Evolutionary conservation across 1,284 basidiomycete genomes (phyloP).

Genomic region (Ganoderma sp.): DNA sequence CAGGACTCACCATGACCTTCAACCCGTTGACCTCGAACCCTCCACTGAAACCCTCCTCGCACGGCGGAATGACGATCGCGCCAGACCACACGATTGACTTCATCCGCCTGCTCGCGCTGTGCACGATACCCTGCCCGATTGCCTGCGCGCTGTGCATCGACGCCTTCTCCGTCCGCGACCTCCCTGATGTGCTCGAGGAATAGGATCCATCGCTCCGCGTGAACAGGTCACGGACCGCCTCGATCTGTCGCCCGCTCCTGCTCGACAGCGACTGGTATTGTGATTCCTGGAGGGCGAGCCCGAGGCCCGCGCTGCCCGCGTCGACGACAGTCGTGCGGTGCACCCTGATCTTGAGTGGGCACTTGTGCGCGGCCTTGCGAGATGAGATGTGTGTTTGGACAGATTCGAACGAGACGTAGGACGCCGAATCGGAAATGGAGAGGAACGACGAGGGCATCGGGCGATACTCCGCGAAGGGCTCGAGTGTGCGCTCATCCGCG

Average conservation of each 20-base stretch:
- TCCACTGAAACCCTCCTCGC: conserved; percentile 27
- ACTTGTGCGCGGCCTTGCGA: conserved; percentile 16
- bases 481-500: conserved; percentile 37
- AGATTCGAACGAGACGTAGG: conserved; percentile 23
- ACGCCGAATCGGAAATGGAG: conserved; percentile 31
- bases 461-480: conserved; percentile 36
- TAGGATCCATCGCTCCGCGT: conserved; percentile 9
- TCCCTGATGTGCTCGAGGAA: background rate
- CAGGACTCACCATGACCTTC: conserved; percentile 36
- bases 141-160: conserved; percentile 30
- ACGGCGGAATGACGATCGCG: conserved; percentile 33
- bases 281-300: conserved; percentile 6
- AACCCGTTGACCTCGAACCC: conserved; percentile 38
- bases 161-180: conserved; percentile 13
- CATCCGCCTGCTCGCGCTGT: conserved; percentile 30
- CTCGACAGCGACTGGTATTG: background rate
- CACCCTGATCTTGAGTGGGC: conserved; percentile 34
- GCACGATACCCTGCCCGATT: conserved; percentile 37
- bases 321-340: conserved; percentile 36
- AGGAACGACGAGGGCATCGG: conserved; percentile 39
- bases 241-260: background rate
- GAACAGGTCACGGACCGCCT: conserved; percentile 10
- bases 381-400: conserved; percentile 24
- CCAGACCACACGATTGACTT: conserved; percentile 40
- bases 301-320: conserved; percentile 24